Conservation (phyloP, 352 stramenopile species). For the Phytopythium kandeliae region DNA sequence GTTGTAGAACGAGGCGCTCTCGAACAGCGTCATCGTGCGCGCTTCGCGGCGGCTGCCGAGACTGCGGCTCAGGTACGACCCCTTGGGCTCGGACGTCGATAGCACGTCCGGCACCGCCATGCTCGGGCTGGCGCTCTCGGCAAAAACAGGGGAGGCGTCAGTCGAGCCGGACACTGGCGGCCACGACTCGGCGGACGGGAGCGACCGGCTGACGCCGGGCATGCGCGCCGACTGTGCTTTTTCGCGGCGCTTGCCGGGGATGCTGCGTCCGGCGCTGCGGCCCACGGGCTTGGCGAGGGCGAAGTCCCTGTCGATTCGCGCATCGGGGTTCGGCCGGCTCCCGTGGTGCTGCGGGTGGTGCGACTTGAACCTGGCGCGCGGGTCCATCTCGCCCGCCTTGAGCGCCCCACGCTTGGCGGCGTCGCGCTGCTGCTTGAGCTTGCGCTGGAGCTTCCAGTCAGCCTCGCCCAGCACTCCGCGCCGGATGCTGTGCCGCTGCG, state of each 20-base stretch:
- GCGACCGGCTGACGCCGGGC: slow-evolving; percentile 35
- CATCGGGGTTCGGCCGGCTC: slow-evolving; percentile 19
- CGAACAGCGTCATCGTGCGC: slow-evolving; percentile 72
- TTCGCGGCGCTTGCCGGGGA: slow-evolving; percentile 25
- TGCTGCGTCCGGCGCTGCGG: slow-evolving; percentile 23
- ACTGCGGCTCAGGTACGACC: slow-evolving; percentile 20
- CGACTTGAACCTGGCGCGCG: slow-evolving; percentile 27
- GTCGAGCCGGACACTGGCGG: slow-evolving; percentile 19
- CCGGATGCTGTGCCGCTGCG: neutral
- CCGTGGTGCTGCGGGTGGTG: slow-evolving; percentile 10
- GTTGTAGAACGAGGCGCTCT: slow-evolving; percentile 75
- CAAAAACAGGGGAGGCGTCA: slow-evolving; percentile 15
- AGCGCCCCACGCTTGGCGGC: slow-evolving; percentile 27
- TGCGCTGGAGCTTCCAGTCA: slow-evolving; percentile 55
- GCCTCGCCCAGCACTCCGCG: slow-evolving; percentile 14
- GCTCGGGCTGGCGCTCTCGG: slow-evolving; percentile 27
- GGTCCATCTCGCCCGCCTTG: slow-evolving; percentile 8
- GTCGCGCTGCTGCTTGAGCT: slow-evolving; percentile 66
- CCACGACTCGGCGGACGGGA: slow-evolving; percentile 49
- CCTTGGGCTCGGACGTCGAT: slow-evolving; percentile 41
- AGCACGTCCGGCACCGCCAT: slow-evolving; percentile 11
- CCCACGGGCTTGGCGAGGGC: slow-evolving; percentile 18
- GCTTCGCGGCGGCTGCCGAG: slow-evolving; percentile 33
- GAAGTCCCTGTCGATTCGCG: slow-evolving; percentile 32
- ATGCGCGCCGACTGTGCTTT: slow-evolving; percentile 5